These are phyloP conservation scores for Letharia columbiana DNA, from an alignment of 495 filamentous ascomycete species.

Conservation along the genomic window DNA sequence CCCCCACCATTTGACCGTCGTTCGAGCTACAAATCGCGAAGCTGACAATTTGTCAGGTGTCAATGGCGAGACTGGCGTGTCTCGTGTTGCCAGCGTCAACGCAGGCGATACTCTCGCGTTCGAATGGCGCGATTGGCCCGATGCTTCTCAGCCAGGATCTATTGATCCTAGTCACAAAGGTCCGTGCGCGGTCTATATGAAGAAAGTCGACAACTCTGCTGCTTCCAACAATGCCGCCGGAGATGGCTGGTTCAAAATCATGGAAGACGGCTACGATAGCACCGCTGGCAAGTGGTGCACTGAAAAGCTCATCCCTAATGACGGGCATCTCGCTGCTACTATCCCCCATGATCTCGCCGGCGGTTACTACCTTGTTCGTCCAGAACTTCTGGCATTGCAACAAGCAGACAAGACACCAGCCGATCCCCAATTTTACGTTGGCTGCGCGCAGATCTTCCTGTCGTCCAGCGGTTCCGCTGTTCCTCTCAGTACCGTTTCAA, in stretches of 20 bases:
- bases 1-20: neutral
- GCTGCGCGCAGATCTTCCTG: slow-evolving; percentile 64
- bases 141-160: slow-evolving; percentile 44
- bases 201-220: slow-evolving; percentile 44
- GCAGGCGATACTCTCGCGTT: slow-evolving; percentile 51
- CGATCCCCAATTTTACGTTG: slow-evolving; percentile 58
- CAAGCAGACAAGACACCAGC: slow-evolving; percentile 41
- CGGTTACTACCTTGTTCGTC: slow-evolving; percentile 60
- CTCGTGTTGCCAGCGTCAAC: slow-evolving; percentile 48
- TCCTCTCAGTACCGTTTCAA: slow-evolving; percentile 44
- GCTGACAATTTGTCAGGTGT: slow-evolving; percentile 35
- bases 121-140: slow-evolving; percentile 52
- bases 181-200: slow-evolving; percentile 67
- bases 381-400: slow-evolving; percentile 62
- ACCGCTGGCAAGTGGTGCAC: slow-evolving; percentile 53
- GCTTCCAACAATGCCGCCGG: slow-evolving; percentile 43
- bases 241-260: slow-evolving; percentile 76
- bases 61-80: slow-evolving; percentile 46
- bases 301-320: slow-evolving; percentile 53
- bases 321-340: slow-evolving; percentile 51
- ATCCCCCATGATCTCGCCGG: slow-evolving; percentile 51
- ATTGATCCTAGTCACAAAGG: slow-evolving; percentile 59
- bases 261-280: slow-evolving; percentile 53
- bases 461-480: slow-evolving; percentile 36
- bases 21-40: neutral